phyloP scores from a whole-genome alignment of 495 filamentous ascomycete genomes.

The Tuber microsphaerosporum region DNA sequence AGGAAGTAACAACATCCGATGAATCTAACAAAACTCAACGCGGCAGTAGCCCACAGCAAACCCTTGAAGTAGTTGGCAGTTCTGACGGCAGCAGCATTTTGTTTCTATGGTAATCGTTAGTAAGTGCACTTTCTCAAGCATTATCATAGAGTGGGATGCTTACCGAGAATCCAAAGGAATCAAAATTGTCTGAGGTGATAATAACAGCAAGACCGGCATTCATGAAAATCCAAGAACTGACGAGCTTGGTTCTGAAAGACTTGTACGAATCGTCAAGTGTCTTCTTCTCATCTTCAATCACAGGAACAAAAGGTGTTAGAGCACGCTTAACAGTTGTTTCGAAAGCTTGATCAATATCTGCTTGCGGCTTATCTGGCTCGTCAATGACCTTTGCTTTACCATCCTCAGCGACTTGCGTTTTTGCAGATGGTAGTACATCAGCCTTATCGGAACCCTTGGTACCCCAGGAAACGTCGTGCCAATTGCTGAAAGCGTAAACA shows the following conservation, averaged over 20 bases:
- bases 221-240: conserved; percentile 89
- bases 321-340: conserved; percentile 95
- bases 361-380: conserved; percentile 91
- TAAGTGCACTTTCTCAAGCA: conserved; percentile 21
- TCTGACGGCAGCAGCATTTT: conserved; percentile 53
- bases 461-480: conserved; percentile 99
- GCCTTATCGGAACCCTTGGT: conserved; percentile 98
- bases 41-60: conserved; percentile 83
- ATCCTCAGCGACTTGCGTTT: conserved; percentile 72
- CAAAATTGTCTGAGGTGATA: conserved; percentile 79
- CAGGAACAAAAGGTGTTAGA: conserved; percentile 69
- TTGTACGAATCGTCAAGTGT: conserved; percentile 97
- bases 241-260: conserved; percentile 91
- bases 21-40: conserved; percentile 76
- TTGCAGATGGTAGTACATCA: conserved; percentile 84
- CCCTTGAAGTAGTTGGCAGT: conserved; percentile 89
- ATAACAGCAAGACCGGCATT: conserved; percentile 80
- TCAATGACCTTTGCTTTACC: conserved; percentile 84
- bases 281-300: conserved; percentile 66
- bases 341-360: conserved; percentile 97
- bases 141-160: conserved; percentile 42
- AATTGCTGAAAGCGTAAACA: conserved; percentile 99
- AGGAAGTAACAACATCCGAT: conserved; percentile 90
- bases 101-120: conserved; percentile 43
- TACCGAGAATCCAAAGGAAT: conserved; percentile 79